Percentiles rank a stretch among this genome's conserved stretches.
phyloP scores from a whole-genome alignment of 2,329 filamentous ascomycete species.

The Aspergillus sp. region DNA sequence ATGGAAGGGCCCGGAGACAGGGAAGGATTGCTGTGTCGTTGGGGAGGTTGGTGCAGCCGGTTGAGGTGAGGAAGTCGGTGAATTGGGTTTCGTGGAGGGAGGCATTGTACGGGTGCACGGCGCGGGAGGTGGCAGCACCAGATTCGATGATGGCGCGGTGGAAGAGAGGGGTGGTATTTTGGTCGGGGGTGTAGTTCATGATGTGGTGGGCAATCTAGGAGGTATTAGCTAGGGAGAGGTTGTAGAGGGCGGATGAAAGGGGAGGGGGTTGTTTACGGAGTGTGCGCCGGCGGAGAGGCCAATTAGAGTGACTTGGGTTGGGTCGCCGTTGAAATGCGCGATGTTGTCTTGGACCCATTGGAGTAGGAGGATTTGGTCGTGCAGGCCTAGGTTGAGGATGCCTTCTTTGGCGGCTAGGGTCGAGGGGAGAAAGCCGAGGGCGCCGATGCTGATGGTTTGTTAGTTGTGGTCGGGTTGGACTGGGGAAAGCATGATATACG shows the following conservation, averaged over 20 bases:
- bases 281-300: slow-evolving; percentile 15
- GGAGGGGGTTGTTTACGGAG: slow-evolving; percentile 1
- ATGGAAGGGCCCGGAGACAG: slow-evolving; percentile 46
- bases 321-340: slow-evolving; percentile 10
- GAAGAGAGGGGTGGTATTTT: slow-evolving; percentile 36
- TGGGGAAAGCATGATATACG: neutral
- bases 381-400: slow-evolving; percentile 11
- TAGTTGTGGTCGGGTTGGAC: neutral
- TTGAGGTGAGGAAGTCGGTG: slow-evolving; percentile 41
- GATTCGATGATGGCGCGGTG: slow-evolving; percentile 52
- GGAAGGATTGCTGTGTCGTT: slow-evolving; percentile 37
- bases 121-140: slow-evolving; percentile 50
- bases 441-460: slow-evolving; percentile 32
- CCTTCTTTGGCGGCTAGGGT: slow-evolving; percentile 6
- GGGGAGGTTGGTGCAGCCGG: slow-evolving; percentile 33
- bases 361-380: slow-evolving; percentile 39
- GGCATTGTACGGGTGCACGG: slow-evolving; percentile 45
- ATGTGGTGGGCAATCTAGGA: slow-evolving; percentile 68
- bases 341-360: slow-evolving; percentile 21
- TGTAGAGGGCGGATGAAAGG: too few relatives aligned
- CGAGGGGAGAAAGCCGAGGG: slow-evolving; percentile 60
- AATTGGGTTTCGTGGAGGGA: slow-evolving; percentile 50
- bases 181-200: slow-evolving; percentile 47
- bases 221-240: slow-evolving; percentile 7
- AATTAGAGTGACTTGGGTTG: slow-evolving; percentile 9